Percentiles rank a stretch among this genome's conserved stretches.
Conservation (phyloP, 305 asterid genomes). For the Plantago coronopus region DNA sequence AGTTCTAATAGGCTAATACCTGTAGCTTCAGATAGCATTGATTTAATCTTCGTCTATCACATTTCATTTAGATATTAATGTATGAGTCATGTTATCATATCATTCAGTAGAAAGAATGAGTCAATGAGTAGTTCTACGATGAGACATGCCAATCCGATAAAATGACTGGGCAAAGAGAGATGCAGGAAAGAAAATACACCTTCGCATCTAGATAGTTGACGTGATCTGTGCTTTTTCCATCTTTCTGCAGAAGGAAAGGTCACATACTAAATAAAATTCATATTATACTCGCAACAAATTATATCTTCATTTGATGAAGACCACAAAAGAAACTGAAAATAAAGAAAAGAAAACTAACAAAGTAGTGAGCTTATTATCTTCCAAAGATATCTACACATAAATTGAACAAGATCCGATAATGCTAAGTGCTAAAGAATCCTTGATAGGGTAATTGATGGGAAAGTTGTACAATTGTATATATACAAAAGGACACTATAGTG, state of each 20-base stretch:
- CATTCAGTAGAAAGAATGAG: slow-evolving; percentile 8
- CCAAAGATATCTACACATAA: too few relatives aligned
- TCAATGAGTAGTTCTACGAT: neutral
- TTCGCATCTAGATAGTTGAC: slow-evolving; percentile 78
- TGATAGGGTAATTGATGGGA: too few relatives aligned
- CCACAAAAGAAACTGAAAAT: too few relatives aligned
- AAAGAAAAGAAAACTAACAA: too few relatives aligned
- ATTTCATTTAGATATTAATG: neutral
- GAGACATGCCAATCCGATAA: slow-evolving; percentile 9
- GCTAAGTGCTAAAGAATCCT: too few relatives aligned
- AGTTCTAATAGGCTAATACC: too few relatives aligned
- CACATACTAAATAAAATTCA: slow-evolving; percentile 23
- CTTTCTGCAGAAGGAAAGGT: slow-evolving; percentile 55
- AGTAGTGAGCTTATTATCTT: too few relatives aligned
- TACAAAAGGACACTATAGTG: too few relatives aligned
- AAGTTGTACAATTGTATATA: too few relatives aligned
- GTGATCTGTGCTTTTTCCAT: slow-evolving; percentile 76
- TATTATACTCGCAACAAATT: neutral
- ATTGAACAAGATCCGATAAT: too few relatives aligned
- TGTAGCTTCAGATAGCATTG: too few relatives aligned
- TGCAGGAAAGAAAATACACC: slow-evolving; percentile 38
- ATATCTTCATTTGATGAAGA: neutral
- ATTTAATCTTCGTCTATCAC: neutral
- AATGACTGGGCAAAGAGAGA: slow-evolving; percentile 16
- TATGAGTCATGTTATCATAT: neutral